phyloP scores from a whole-genome alignment of 129 eudicot genomes.

The Scalesia atractyloides region DNA sequence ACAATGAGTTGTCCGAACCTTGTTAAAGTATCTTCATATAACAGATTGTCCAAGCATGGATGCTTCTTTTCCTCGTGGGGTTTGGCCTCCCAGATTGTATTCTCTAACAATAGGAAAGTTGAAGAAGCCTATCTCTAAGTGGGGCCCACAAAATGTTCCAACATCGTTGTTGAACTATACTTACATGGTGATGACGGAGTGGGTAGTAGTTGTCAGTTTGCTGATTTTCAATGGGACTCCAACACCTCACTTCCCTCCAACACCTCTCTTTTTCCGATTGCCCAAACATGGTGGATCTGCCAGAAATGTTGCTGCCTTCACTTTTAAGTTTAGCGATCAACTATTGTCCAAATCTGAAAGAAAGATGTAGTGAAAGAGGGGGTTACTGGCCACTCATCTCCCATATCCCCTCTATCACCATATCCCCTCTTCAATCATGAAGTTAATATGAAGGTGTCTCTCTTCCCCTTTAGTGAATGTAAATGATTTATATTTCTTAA shows the following conservation, averaged over 20 bases:
- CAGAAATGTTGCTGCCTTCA: no score
- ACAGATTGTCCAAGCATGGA: conserved; percentile 14
- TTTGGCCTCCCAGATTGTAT: conserved; percentile 30
- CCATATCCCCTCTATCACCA: background rate
- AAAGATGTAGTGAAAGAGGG: no score
- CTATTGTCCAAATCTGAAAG: no score
- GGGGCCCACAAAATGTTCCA: conserved; percentile 29
- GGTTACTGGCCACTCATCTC: no score
- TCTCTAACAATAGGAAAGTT: conserved; percentile 2
- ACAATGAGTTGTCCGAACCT: conserved; percentile 18
- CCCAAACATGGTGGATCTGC: no score
- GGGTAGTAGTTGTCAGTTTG: background rate
- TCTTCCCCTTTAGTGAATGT: background rate
- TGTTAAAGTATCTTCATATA: background rate
- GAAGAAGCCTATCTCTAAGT: conserved; percentile 5
- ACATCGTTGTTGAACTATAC: background rate
- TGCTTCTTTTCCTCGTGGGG: conserved; percentile 28
- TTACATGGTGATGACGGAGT: conserved; percentile 7
- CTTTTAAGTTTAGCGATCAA: no score
- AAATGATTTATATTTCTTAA: no score
- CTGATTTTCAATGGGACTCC: no score
- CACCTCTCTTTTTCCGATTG: no score
- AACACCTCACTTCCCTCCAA: no score
- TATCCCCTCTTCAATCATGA: background rate
- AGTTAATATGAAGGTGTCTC: no score